phyloP scores from a whole-genome alignment of 1,284 basidiomycete genomes.

The Sparassis latifolia region DNA sequence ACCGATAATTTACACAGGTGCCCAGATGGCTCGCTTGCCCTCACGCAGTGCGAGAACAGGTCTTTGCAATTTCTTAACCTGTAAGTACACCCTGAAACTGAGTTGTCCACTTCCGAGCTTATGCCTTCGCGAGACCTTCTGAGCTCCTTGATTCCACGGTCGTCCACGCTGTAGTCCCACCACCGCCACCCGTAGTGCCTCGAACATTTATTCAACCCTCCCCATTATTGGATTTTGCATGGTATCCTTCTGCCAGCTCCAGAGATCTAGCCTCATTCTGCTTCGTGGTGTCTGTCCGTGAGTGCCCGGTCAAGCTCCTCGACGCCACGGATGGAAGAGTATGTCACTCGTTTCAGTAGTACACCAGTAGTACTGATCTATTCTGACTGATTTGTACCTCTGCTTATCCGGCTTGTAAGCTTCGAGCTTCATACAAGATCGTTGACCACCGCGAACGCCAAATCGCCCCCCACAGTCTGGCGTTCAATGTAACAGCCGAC shows the following conservation, averaged over 20 bases:
- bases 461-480: constrained; percentile 76
- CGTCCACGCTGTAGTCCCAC: neutral
- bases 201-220: constrained; percentile 47
- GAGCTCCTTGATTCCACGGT: constrained; percentile 10
- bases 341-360: constrained; percentile 16
- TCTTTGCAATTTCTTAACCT: constrained; percentile 42
- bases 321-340: constrained; percentile 77
- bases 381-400: neutral
- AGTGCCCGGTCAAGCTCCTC: constrained; percentile 76
- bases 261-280: constrained; percentile 63
- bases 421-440: constrained; percentile 86
- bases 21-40: constrained; percentile 52
- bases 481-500: constrained; percentile 65
- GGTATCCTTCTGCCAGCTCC: constrained; percentile 74
- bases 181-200: constrained; percentile 7
- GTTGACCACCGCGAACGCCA: constrained; percentile 87
- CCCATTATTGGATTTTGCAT: constrained; percentile 67
- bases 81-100: constrained; percentile 21
- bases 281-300: constrained; percentile 74
- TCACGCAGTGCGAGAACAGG: constrained; percentile 58
- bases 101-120: neutral
- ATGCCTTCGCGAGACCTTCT: constrained; percentile 8
- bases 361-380: neutral
- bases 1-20: constrained; percentile 36
- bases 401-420: constrained; percentile 23